A percentile compares a stretch with the other conserved stretches of the same genome.
These are phyloP conservation scores for Royoungia palumana DNA, from an alignment of 768 basidiomycete genomes.

Conservation along the genomic window DNA sequence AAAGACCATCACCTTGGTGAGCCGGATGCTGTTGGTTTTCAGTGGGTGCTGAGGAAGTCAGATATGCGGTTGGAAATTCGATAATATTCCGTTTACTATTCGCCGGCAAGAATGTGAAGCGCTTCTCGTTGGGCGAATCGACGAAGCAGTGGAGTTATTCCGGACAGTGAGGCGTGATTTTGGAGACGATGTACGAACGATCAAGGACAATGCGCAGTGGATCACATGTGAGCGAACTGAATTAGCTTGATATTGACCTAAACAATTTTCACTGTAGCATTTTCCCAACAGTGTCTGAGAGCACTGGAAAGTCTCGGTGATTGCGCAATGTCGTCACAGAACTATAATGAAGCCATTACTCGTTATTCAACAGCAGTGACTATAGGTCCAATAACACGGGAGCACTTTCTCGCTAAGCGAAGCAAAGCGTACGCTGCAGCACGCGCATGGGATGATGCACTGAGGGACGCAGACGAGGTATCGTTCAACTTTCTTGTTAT, in stretches of 20 bases:
- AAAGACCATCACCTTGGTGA: slow-evolving; percentile 1
- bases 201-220: slow-evolving; percentile 5
- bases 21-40: background rate
- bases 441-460: background rate
- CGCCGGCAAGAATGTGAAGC: slow-evolving; percentile 4
- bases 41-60: background rate
- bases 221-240: background rate
- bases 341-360: slow-evolving; percentile 2
- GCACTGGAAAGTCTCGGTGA: slow-evolving; percentile 4
- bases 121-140: background rate
- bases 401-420: slow-evolving; percentile 3
- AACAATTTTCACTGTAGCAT: background rate
- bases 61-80: slow-evolving; percentile 13
- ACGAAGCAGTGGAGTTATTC: background rate
- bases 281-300: background rate
- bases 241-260: background rate
- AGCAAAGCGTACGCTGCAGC: background rate
- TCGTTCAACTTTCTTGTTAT: background rate
- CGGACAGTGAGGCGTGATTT: background rate
- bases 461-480: slow-evolving; percentile 7
- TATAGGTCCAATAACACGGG: background rate
- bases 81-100: slow-evolving; percentile 2
- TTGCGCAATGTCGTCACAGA: background rate
- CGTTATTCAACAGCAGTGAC: background rate
- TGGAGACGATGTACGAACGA: background rate